A percentile compares a stretch with the other conserved stretches of the same genome.
phyloP scores from a whole-genome alignment of 306 rosid genomes.

The Prosopis cineraria region DNA sequence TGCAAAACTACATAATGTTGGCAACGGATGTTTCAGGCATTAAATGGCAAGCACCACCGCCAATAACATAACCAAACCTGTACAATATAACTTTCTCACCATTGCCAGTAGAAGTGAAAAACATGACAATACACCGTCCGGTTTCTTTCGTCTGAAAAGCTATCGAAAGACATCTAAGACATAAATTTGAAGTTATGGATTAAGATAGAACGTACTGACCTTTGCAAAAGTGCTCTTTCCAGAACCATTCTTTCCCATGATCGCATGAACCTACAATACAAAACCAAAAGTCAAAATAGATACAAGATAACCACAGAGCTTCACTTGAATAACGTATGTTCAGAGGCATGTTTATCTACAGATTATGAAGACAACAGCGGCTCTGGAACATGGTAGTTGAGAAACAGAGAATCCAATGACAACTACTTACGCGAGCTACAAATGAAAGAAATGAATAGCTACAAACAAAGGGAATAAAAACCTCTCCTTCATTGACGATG shows the following conservation, averaged over 20 bases:
- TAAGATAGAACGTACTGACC: conserved; percentile 40
- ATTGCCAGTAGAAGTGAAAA: background rate
- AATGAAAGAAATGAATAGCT: background rate
- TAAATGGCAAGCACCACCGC: background rate
- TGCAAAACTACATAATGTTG: background rate
- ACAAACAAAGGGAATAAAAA: background rate
- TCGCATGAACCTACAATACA: conserved; percentile 66
- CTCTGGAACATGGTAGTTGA: background rate
- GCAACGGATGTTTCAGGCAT: background rate
- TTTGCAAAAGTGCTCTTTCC: conserved; percentile 96
- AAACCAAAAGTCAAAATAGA: background rate
- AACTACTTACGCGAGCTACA: background rate
- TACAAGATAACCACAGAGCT: background rate
- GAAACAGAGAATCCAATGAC: background rate
- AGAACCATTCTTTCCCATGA: conserved; percentile 97
- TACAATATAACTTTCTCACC: background rate
- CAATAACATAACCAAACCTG: background rate
- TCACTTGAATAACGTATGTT: background rate
- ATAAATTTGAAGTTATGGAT: background rate
- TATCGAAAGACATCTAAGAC: background rate
- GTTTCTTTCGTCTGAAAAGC: background rate
- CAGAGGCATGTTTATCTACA: background rate
- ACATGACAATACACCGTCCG: background rate
- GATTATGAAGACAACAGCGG: background rate
- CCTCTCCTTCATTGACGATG: conserved; percentile 77